phyloP scores from a whole-genome alignment of 1,284 basidiomycete species.

The Puccinia triticina region DNA sequence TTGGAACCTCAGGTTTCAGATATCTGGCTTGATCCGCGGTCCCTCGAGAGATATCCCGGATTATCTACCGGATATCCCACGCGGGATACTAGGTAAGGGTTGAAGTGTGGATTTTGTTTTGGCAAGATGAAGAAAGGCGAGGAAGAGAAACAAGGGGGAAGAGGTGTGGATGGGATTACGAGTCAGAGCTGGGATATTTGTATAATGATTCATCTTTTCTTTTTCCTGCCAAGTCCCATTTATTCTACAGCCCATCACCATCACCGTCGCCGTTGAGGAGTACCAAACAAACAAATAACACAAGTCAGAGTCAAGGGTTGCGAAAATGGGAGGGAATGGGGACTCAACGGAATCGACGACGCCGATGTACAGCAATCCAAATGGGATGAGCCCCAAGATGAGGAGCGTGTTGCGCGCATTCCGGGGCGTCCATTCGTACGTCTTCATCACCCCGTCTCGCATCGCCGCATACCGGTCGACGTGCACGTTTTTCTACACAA shows the following conservation, averaged over 20 bases:
- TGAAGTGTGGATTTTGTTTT: too few relatives aligned
- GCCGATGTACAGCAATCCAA: constrained; percentile 35
- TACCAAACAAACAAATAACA: neutral
- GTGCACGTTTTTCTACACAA: constrained; percentile 21
- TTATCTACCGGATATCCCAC: too few relatives aligned
- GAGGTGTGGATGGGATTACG: too few relatives aligned
- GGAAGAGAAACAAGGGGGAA: too few relatives aligned
- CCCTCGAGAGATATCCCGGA: too few relatives aligned
- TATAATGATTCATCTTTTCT: constrained; percentile 28
- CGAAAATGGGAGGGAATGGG: neutral
- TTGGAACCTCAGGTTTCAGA: too few relatives aligned
- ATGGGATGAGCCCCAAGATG: constrained; percentile 49
- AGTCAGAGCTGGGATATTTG: constrained; percentile 37
- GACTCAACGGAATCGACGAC: constrained; percentile 46
- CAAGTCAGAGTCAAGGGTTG: neutral
- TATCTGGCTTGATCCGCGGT: too few relatives aligned
- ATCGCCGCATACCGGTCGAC: constrained; percentile 47
- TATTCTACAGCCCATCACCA: constrained; percentile 26
- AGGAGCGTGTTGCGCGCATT: constrained; percentile 52
- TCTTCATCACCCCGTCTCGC: constrained; percentile 48
- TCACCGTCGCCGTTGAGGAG: too few relatives aligned
- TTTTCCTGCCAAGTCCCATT: constrained; percentile 49
- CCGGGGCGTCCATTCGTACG: constrained; percentile 35
- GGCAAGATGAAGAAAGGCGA: too few relatives aligned
- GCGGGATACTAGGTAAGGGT: too few relatives aligned